phyloP scores from a whole-genome alignment of 495 filamentous ascomycete species.

The Aspergillus asperescens region DNA sequence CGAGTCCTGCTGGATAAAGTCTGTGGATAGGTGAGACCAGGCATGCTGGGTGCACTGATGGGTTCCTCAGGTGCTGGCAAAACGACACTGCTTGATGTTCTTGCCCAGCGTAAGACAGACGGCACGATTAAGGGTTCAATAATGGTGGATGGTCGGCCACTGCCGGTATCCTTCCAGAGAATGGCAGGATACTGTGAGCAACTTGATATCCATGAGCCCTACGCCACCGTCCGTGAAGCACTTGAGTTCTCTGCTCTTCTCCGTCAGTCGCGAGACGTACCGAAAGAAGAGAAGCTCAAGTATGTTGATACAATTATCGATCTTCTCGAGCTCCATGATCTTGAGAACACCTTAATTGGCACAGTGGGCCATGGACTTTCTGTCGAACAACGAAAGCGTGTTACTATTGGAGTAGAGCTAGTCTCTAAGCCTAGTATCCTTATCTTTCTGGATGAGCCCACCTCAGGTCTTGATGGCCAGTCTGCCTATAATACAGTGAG shows the following conservation, averaged over 20 bases:
- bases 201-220: constrained; percentile 55
- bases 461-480: constrained; percentile 61
- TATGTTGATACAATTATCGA: constrained; percentile 57
- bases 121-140: constrained; percentile 84
- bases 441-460: constrained; percentile 75
- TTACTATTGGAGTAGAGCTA: constrained; percentile 66
- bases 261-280: constrained; percentile 46
- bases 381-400: constrained; percentile 58
- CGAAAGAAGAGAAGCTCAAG: constrained; percentile 52
- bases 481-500: constrained; percentile 62
- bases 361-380: constrained; percentile 48
- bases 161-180: constrained; percentile 79
- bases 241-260: constrained; percentile 55
- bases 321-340: constrained; percentile 53
- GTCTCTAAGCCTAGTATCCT: constrained; percentile 61
- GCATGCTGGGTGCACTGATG: constrained; percentile 70
- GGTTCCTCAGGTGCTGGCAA: constrained; percentile 61
- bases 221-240: constrained; percentile 58
- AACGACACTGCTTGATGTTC: constrained; percentile 52
- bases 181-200: constrained; percentile 56
- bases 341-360: constrained; percentile 52
- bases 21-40: constrained; percentile 87
- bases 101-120: constrained; percentile 69
- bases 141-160: constrained; percentile 72
- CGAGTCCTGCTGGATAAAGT: constrained; percentile 64